Conservation (phyloP, 169 alveolate genomes). For the Blepharisma undulans region DNA sequence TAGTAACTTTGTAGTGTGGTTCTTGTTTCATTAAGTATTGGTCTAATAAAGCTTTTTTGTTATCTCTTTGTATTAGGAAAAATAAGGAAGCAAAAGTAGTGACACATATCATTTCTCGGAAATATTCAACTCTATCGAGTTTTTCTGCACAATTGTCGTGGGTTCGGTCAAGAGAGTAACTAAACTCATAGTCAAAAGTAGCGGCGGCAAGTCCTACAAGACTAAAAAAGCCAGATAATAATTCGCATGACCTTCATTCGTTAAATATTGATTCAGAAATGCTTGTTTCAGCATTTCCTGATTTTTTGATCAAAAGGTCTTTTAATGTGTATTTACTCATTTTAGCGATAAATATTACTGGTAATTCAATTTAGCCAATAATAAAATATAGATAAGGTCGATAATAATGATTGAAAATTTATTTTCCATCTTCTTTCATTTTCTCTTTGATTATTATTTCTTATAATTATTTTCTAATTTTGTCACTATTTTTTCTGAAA, state of each 20-base stretch:
- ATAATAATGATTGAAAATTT: no score
- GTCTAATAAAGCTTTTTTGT: not conserved
- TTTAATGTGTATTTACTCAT: not conserved
- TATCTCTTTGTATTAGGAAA: not conserved
- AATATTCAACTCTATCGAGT: not conserved
- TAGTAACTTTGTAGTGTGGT: not conserved
- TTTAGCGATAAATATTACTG: not conserved
- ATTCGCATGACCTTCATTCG: constrained; percentile 1
- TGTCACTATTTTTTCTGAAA: not conserved
- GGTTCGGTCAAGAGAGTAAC: not conserved
- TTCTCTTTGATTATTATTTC: not conserved
- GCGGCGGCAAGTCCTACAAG: not conserved
- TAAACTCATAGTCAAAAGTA: constrained; percentile 25
- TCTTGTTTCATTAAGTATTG: not conserved
- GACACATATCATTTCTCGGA: not conserved
- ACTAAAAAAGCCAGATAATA: not conserved
- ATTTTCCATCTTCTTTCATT: not conserved
- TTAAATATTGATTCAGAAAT: not conserved
- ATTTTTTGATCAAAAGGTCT: not conserved
- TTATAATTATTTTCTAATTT: no score
- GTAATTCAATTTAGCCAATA: not conserved
- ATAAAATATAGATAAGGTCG: not conserved
- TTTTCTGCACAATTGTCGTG: not conserved
- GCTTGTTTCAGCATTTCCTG: not conserved
- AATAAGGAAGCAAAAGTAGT: not conserved